These are phyloP conservation scores for Pichia sp. DNA, from an alignment of 1,139 yeast species.

Conservation along the genomic window DNA sequence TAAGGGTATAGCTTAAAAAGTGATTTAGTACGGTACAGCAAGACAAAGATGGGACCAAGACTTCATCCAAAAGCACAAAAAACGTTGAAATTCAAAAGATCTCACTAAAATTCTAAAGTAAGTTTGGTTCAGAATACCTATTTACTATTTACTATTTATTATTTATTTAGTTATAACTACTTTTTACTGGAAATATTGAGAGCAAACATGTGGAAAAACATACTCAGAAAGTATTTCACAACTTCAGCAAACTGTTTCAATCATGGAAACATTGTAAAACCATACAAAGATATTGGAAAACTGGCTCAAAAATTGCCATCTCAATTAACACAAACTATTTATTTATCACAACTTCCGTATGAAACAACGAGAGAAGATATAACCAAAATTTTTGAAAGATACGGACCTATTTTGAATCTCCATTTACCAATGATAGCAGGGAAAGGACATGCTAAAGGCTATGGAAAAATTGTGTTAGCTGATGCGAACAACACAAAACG, in stretches of 20 bases:
- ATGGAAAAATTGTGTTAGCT: slow-evolving; percentile 22
- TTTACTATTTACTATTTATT: too few relatives aligned
- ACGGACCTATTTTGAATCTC: slow-evolving; percentile 20
- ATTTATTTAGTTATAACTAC: background rate
- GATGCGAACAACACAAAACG: slow-evolving; percentile 17
- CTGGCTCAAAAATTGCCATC: background rate
- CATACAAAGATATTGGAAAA: background rate
- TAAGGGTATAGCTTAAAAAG: background rate
- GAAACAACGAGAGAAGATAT: slow-evolving; percentile 20
- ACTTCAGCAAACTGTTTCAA: background rate
- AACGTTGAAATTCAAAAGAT: too few relatives aligned
- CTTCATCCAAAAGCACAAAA: too few relatives aligned
- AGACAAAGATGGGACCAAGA: too few relatives aligned
- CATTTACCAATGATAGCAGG: slow-evolving; percentile 14
- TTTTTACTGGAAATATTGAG: background rate
- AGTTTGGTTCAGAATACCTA: background rate
- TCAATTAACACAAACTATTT: slow-evolving; percentile 1
- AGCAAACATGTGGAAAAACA: background rate
- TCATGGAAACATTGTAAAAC: background rate
- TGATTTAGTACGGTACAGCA: too few relatives aligned
- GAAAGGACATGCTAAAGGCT: slow-evolving; percentile 20
- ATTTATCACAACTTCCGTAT: slow-evolving; percentile 22
- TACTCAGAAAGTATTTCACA: background rate
- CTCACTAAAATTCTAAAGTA: background rate
- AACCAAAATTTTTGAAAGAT: slow-evolving; percentile 19